Evolutionary conservation across 306 rosid genomes (phyloP).

Genomic region (Cicer cuneatum): DNA sequence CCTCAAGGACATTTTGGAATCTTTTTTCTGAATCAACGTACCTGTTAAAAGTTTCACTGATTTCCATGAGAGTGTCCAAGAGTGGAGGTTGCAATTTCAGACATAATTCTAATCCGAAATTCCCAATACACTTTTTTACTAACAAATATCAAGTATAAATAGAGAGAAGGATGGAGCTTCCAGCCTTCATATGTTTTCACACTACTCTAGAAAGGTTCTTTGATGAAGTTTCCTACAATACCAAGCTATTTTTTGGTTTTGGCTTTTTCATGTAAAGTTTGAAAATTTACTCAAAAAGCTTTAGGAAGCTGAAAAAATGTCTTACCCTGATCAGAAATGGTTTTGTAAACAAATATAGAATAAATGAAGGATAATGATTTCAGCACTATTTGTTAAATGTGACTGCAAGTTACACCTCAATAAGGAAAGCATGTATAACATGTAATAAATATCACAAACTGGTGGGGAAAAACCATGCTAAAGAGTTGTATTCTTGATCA

Average conservation of each 20-base stretch:
- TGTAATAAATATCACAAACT: conserved; percentile 8
- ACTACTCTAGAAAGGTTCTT: conserved; percentile 12
- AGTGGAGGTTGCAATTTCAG: conserved; percentile 34
- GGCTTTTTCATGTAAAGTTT: conserved; percentile 18
- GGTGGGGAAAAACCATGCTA: conserved; percentile 5
- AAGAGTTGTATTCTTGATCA: conserved; percentile 4
- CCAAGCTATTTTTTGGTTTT: conserved; percentile 7
- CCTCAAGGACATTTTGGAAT: conserved; percentile 94
- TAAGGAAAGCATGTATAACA: conserved; percentile 32
- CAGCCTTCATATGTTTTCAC: conserved; percentile 34
- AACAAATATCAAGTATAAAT: conserved; percentile 36
- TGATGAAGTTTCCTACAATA: conserved; percentile 14
- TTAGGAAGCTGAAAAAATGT: conserved; percentile 11
- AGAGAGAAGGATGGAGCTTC: conserved; percentile 26
- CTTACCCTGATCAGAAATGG: conserved; percentile 25
- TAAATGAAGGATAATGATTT: conserved; percentile 19
- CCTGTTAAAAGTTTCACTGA: conserved; percentile 51
- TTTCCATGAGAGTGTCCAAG: conserved; percentile 42
- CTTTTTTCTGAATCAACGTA: conserved; percentile 90
- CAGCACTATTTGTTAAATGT: conserved; percentile 29
- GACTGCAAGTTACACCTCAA: conserved; percentile 35
- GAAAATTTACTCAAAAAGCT: conserved; percentile 39
- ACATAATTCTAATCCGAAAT: conserved; percentile 18
- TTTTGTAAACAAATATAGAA: conserved; percentile 27
- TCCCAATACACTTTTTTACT: conserved; percentile 25